Evolutionary conservation across 306 rosid genomes (phyloP), one percentile per base, ranked within the genome.

Genomic region (Boehmeria nivea): DNA sequence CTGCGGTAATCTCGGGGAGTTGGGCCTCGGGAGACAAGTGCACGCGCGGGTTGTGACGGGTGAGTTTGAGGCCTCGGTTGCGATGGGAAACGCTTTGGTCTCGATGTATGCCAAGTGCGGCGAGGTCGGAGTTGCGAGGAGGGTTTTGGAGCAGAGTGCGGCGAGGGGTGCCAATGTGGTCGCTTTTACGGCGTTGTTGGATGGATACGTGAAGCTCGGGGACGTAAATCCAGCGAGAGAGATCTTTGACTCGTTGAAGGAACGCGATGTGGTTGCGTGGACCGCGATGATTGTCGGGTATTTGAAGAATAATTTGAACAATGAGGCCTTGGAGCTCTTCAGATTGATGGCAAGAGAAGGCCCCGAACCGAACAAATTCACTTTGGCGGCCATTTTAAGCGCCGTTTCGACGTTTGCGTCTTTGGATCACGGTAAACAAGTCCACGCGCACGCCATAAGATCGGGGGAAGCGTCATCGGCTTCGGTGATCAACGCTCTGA

Each of bases 211-310:
- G 72, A 89, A 89, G 81, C 68, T 65, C 46, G 97, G 95, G 70
- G 79, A 86, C 61, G 45, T 86, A 17, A 78, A 67, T 54, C 83
- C 86, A 9, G 97, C 94, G 3, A 71, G 94, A 76, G 76, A 81
- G 70, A 83, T 89, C 76, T 89, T 89, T 72, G 82, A 79, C 56
- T 77, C 82, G 8, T 68, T 89, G 59, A 66, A 71, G 67, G 61
- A 74, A 25, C 65, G 60, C 19, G 97, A 89, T 61, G 83, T 86
- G 44, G 75, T 89, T 71, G 90, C 84, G 1, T 86, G 95, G 95
- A 89, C 97, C 17, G 90, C 95, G 34, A 83, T 89, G 94, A 81
- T 89, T 50, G 97, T 84, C 31, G 97, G 97, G 64, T 84, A 80
- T 42, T 68, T 76, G 31, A 88, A 74, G 57, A 90, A 83, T 63